Base-by-base conservation (phyloP, 352 stramenopile genomes). In the Globisporangium camurandrum region DNA sequence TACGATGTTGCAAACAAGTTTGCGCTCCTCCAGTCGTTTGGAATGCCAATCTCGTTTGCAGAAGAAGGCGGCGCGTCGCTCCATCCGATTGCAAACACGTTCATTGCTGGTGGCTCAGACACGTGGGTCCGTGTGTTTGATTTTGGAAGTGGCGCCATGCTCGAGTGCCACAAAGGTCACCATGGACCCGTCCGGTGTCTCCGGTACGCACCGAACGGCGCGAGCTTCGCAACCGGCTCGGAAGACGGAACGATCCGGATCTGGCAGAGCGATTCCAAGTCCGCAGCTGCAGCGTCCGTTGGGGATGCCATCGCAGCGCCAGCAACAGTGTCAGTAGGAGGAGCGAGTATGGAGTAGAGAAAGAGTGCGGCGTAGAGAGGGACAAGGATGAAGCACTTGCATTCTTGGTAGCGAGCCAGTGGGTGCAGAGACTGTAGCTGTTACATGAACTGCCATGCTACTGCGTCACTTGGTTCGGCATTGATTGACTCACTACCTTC, bases 161-260 rank as follows among this genome's bases (percentile, higher is more conserved):
- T 98, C 16, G 88, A 98, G 71, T 97, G 84, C 60, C 88, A 98
- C 71, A 98, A 98, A 73, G 95, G 96, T 54, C 96, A 99, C 75
- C 95, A 98, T 62, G 96, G 96, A 5, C 96, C 96, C 11, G 89
- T 99, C 61, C 78, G 95, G 51, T 99, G 96, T 88, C 63, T 99
- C 57, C 84, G 96, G 37, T 99, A 98, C 79, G 67, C 83, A 22
- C 95, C 96, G 6, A 79, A 67, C 52, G 96, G 95, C 24, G 81
- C 93, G 54, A 94, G 77, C 22, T 98, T 98, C 67, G 95, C 95
- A 4, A 98, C 93, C 12, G 96, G 96, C 20, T 98, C 86, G 4
- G 95, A 99, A 64, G 96, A 99, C 72, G 96, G 95, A 46, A 99
- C 96, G 38, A 98, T 99, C 72, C 91, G 95, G 57, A 87, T 99